Evolutionary conservation across 768 basidiomycete species (phyloP).

Genomic region (Tulasnella sp.): DNA sequence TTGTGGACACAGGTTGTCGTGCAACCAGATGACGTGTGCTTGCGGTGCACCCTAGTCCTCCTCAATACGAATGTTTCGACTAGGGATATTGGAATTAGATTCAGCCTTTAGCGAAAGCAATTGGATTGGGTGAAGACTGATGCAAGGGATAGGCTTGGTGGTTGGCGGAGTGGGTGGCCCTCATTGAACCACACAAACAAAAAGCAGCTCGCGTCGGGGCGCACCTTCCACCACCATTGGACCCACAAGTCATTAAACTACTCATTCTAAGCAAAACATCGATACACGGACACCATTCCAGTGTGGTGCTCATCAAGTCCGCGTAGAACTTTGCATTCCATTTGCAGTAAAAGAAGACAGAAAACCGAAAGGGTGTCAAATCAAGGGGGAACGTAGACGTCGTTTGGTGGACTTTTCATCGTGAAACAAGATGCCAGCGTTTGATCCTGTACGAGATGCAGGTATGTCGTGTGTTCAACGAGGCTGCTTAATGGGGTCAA

Average conservation of each 20-base stretch:
- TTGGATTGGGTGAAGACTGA: no score
- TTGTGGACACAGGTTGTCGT: background rate
- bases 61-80: background rate
- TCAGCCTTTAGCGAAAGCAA: background rate
- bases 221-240: background rate
- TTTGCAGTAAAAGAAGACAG: background rate
- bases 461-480: constrained; percentile 8
- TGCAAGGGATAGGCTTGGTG: no score
- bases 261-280: background rate
- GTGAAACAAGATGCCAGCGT: constrained; percentile 45
- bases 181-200: background rate
- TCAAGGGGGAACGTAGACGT: background rate
- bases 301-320: background rate
- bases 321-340: background rate
- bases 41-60: background rate
- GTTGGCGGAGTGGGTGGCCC: background rate
- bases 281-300: background rate
- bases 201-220: background rate
- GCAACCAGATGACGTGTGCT: background rate
- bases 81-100: background rate
- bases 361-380: background rate
- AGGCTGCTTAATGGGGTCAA: background rate
- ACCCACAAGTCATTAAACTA: background rate
- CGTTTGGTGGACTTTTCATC: background rate
- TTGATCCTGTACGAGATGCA: constrained; percentile 82